Evolutionary conservation across 2,329 filamentous ascomycete species (phyloP).

Genomic region (Colletotrichum liriopes): DNA sequence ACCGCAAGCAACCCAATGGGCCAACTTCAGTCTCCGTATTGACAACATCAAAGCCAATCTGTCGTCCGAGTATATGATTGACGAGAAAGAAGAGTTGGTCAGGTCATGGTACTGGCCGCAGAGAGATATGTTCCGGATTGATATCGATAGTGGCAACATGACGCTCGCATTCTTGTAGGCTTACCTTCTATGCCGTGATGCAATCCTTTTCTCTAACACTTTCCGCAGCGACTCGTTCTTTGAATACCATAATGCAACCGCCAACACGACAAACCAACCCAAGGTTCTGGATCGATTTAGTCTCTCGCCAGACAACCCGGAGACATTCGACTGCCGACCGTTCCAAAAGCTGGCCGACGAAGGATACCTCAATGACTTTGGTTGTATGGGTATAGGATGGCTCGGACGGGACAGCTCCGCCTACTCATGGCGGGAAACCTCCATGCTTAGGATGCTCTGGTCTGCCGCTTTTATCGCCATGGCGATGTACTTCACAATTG

Average conservation of each 20-base stretch:
- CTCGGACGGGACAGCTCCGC: background rate
- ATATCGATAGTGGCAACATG: background rate
- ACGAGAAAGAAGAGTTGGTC: background rate
- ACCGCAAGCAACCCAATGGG: background rate
- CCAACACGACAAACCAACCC: background rate
- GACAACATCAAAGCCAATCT: background rate
- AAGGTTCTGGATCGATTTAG: background rate
- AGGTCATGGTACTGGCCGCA: constrained; percentile 17
- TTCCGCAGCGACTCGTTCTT: background rate
- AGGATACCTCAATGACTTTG: background rate
- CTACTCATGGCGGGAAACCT: background rate
- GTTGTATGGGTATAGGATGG: background rate
- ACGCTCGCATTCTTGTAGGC: background rate
- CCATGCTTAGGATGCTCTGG: background rate
- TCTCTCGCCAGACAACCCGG: background rate
- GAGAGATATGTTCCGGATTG: background rate
- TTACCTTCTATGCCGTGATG: background rate
- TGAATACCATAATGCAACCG: background rate
- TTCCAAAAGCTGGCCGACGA: background rate
- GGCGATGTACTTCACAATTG: background rate
- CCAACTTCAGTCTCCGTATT: background rate
- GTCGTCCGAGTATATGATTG: constrained; percentile 6
- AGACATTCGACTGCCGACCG: background rate
- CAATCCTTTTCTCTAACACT: background rate
- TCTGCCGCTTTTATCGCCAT: background rate